phyloP scores from a whole-genome alignment of 208 protist species.

The Wallacemonas sp. region DNA sequence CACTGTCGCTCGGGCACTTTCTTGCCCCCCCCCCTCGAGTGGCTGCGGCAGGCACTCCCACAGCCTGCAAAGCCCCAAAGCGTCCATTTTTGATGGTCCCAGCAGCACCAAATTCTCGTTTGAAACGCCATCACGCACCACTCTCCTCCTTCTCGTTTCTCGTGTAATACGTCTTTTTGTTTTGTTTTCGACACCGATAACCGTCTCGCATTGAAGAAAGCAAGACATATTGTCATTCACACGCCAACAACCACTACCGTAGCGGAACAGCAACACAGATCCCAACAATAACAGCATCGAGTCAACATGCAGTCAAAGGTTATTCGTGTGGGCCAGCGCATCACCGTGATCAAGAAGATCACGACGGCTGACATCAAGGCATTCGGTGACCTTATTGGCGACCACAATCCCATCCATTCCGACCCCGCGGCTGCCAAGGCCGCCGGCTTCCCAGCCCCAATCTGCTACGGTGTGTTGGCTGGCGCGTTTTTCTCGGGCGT shows the following conservation, averaged over 20 bases:
- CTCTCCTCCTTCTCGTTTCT: too few species aligned
- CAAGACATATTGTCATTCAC: too few species aligned
- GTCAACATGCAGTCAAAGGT: conserved; percentile 19
- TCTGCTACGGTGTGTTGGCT: conserved; percentile 88
- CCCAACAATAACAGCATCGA: not conserved
- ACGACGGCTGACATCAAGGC: conserved; percentile 52
- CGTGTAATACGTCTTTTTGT: too few species aligned
- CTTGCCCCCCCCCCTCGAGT: too few species aligned
- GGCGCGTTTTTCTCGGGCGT: conserved; percentile 86
- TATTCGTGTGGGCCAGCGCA: conserved; percentile 67
- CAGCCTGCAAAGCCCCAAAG: too few species aligned
- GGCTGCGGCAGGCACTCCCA: too few species aligned
- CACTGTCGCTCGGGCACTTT: too few species aligned
- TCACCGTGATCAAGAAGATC: conserved; percentile 50
- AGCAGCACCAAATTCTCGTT: too few species aligned
- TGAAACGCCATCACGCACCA: too few species aligned
- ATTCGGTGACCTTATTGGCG: conserved; percentile 79
- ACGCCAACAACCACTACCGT: not conserved
- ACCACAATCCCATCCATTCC: conserved; percentile 87
- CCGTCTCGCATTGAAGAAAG: too few species aligned
- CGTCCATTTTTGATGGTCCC: too few species aligned
- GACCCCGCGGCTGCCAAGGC: conserved; percentile 62
- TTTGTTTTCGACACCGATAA: too few species aligned
- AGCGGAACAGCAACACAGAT: not conserved
- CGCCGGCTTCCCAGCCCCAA: conserved; percentile 69